A percentile compares a stretch with the other conserved stretches of the same genome.
phyloP scores from a whole-genome alignment of 2,329 filamentous ascomycete genomes.

The Hyphodiscus sp. region DNA sequence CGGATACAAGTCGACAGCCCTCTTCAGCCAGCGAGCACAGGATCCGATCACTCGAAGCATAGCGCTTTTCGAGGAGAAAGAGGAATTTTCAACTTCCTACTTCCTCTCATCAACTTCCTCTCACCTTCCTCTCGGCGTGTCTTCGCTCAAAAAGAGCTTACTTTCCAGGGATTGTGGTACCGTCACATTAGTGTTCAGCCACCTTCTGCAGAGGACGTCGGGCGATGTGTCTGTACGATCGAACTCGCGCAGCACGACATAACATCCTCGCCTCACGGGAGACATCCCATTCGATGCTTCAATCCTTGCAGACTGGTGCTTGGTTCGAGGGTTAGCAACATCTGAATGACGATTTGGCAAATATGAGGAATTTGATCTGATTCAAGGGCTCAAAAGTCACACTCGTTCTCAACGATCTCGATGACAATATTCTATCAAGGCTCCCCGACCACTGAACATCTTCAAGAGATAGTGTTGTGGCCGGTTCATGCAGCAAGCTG shows the following conservation, averaged over 20 bases:
- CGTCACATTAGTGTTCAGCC: not conserved
- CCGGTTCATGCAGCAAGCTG: not conserved
- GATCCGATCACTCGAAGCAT: not conserved
- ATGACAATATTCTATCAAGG: not conserved
- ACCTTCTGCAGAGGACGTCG: not conserved
- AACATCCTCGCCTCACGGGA: not conserved
- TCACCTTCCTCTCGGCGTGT: not conserved
- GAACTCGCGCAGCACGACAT: constrained; percentile 6
- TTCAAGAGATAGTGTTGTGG: not conserved
- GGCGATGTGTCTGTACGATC: not conserved
- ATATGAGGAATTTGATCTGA: not conserved
- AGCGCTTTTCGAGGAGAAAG: not conserved
- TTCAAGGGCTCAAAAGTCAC: not conserved
- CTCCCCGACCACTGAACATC: not conserved
- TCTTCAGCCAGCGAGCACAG: not conserved
- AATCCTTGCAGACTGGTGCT: not conserved
- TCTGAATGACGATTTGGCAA: too few species aligned
- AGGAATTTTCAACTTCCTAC: not conserved
- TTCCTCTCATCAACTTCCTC: too few species aligned
- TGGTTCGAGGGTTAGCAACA: too few species aligned
- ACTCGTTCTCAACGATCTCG: not conserved
- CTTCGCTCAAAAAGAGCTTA: not conserved
- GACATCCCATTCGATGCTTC: constrained; percentile 7
- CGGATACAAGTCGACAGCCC: not conserved
- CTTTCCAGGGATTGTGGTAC: not conserved